Evolutionary conservation across 2,329 filamentous ascomycete species (phyloP).

Genomic region (Aspergillus sp.): DNA sequence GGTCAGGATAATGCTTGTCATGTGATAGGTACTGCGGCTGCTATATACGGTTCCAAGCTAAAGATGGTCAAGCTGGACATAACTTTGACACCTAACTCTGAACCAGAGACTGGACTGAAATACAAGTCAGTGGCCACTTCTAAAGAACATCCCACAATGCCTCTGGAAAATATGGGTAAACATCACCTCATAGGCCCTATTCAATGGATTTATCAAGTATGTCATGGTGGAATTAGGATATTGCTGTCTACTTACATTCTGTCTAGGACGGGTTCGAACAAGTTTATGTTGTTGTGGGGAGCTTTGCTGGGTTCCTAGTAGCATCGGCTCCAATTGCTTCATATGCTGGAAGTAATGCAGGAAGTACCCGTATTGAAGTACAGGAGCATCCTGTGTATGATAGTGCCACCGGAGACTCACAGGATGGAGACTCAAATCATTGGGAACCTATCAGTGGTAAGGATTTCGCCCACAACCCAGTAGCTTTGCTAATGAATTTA

Average conservation of each 20-base stretch:
- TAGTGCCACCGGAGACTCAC: constrained; percentile 3
- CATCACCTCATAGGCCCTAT: constrained; percentile 26
- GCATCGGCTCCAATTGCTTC: constrained; percentile 13
- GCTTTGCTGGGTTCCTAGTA: constrained; percentile 18
- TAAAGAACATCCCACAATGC: constrained; percentile 7
- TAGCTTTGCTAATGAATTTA: constrained; percentile 8
- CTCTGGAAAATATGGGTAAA: constrained; percentile 4
- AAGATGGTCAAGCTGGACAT: constrained; percentile 20
- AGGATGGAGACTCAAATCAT: constrained; percentile 10
- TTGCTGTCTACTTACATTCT: constrained; percentile 3
- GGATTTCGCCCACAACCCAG: background rate
- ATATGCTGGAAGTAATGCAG: constrained; percentile 10
- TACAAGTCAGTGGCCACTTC: constrained; percentile 8
- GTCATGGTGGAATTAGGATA: constrained; percentile 4
- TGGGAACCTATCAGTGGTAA: constrained; percentile 33
- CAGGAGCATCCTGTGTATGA: constrained; percentile 19
- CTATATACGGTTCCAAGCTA: constrained; percentile 24
- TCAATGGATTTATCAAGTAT: constrained; percentile 27
- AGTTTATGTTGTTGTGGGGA: constrained; percentile 19
- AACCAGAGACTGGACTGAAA: background rate
- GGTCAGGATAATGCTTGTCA: constrained; percentile 3
- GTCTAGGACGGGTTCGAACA: constrained; percentile 15
- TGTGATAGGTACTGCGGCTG: constrained; percentile 21
- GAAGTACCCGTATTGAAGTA: constrained; percentile 3
- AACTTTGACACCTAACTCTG: constrained; percentile 3